phyloP scores from a whole-genome alignment of 1,284 basidiomycete species.

The Agroathelia rolfsii region DNA sequence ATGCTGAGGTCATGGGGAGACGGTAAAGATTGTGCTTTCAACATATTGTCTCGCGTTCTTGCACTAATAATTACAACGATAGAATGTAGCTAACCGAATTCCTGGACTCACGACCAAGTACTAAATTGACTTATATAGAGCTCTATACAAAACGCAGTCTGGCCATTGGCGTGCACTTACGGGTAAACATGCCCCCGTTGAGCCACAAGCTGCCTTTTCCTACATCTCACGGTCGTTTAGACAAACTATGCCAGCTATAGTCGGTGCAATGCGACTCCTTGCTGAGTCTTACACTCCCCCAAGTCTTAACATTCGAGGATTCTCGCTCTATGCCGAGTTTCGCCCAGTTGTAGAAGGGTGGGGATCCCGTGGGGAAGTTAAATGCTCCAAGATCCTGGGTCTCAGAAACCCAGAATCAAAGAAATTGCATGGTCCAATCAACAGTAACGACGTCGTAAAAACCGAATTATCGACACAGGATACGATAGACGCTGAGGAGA shows the following conservation, averaged over 20 bases:
- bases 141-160: constrained; percentile 65
- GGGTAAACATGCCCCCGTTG: constrained; percentile 58
- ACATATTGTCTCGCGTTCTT: constrained; percentile 1
- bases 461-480: constrained; percentile 10
- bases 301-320: constrained; percentile 64
- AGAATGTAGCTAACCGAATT: too few relatives aligned
- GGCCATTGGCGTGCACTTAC: constrained; percentile 78
- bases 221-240: constrained; percentile 78
- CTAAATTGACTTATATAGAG: constrained; percentile 34
- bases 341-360: constrained; percentile 63
- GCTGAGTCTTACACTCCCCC: constrained; percentile 56
- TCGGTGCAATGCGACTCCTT: constrained; percentile 76
- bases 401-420: constrained; percentile 30
- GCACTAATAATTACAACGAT: too few relatives aligned
- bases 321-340: constrained; percentile 68
- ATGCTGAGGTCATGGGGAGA: constrained; percentile 83
- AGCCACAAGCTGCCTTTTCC: constrained; percentile 65
- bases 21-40: constrained; percentile 42
- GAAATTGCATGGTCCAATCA: constrained; percentile 1
- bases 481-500: constrained; percentile 8
- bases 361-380: constrained; percentile 64
- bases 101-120: constrained; percentile 5
- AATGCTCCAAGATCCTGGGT: constrained; percentile 49
- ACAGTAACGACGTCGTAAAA: constrained; percentile 14
- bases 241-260: constrained; percentile 62